phyloP scores from a whole-genome alignment of 805 yeast species.

The Priceomyces carsonii region DNA sequence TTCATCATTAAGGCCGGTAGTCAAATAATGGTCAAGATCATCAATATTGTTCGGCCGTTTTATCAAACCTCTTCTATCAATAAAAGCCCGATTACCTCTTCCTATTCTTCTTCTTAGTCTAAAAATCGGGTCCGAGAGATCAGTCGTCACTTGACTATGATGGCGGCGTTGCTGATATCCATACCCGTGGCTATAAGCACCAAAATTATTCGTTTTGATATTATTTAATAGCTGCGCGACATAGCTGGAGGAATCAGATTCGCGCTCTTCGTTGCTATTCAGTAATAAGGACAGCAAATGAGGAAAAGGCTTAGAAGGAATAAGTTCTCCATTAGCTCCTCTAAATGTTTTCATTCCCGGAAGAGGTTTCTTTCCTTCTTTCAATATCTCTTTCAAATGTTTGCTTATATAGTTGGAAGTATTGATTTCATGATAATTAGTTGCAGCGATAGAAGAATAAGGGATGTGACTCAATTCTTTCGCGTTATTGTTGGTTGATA shows the following conservation, averaged over 20 bases:
- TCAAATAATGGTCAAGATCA: slow-evolving; percentile 42
- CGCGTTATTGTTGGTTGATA: slow-evolving; percentile 53
- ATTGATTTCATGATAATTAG: slow-evolving; percentile 65
- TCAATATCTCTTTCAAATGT: slow-evolving; percentile 37
- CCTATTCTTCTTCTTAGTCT: slow-evolving; percentile 76
- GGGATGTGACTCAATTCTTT: slow-evolving; percentile 67
- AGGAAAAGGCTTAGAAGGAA: slow-evolving; percentile 49
- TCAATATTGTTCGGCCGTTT: slow-evolving; percentile 25
- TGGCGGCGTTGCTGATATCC: slow-evolving; percentile 20
- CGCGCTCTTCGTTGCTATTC: slow-evolving; percentile 24
- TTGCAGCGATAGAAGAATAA: slow-evolving; percentile 71
- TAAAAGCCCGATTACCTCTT: slow-evolving; percentile 64
- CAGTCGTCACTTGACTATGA: slow-evolving; percentile 19
- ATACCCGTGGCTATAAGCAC: slow-evolving; percentile 41
- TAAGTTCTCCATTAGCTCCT: slow-evolving; percentile 51
- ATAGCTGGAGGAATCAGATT: slow-evolving; percentile 28
- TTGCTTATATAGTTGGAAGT: slow-evolving; percentile 55
- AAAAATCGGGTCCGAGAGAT: slow-evolving; percentile 51
- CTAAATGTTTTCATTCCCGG: slow-evolving; percentile 47
- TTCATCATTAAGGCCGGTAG: slow-evolving; percentile 12
- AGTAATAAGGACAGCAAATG: slow-evolving; percentile 43
- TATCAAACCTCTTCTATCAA: slow-evolving; percentile 70
- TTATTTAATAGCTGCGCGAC: slow-evolving; percentile 40
- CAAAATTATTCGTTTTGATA: slow-evolving; percentile 39
- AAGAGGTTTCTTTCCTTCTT: slow-evolving; percentile 47